Conservation (phyloP, 2,329 filamentous ascomycete species). For the Tetracladium maxilliforme region DNA sequence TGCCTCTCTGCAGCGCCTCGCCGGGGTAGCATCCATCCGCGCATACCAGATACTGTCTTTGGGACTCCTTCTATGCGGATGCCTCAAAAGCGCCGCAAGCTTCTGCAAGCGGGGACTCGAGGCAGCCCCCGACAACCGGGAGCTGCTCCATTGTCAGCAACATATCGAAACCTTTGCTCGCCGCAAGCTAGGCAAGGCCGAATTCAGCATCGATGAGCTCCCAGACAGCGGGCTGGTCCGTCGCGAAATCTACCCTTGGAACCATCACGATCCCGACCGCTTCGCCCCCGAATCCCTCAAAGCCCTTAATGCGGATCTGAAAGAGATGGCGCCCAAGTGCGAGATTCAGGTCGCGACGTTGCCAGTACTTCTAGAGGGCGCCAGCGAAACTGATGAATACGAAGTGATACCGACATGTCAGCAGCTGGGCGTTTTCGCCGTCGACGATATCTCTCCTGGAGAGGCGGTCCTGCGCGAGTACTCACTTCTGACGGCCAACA, state of each 20-base stretch:
- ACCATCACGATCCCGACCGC: conserved; percentile 52
- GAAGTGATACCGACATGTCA: conserved; percentile 43
- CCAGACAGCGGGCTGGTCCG: conserved; percentile 59
- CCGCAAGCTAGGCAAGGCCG: conserved; percentile 26
- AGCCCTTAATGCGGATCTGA: conserved; percentile 57
- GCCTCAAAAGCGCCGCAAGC: conserved; percentile 49
- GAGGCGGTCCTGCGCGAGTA: conserved; percentile 69
- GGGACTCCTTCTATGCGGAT: conserved; percentile 48
- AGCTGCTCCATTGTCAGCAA: conserved; percentile 36
- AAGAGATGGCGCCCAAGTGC: conserved; percentile 61
- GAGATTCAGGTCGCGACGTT: conserved; percentile 64
- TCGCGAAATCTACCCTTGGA: conserved; percentile 58
- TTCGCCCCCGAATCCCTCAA: conserved; percentile 54
- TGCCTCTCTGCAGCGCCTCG: too few relatives aligned
- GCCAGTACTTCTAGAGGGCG: conserved; percentile 49
- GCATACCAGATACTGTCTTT: conserved; percentile 44
- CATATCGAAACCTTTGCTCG: conserved; percentile 38
- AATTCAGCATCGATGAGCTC: conserved; percentile 33
- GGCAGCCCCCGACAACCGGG: conserved; percentile 35
- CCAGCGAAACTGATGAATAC: conserved; percentile 31
- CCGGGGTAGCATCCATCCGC: conserved; percentile 33
- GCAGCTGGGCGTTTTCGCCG: conserved; percentile 85
- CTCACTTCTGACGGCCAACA: conserved; percentile 78
- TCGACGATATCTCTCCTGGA: conserved; percentile 61
- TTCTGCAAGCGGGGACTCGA: conserved; percentile 50